A percentile compares a stretch with the other conserved stretches of the same genome.
Evolutionary conservation across 1,139 yeast genomes (phyloP).

Genomic region (Saccharomyces hybrid): DNA sequence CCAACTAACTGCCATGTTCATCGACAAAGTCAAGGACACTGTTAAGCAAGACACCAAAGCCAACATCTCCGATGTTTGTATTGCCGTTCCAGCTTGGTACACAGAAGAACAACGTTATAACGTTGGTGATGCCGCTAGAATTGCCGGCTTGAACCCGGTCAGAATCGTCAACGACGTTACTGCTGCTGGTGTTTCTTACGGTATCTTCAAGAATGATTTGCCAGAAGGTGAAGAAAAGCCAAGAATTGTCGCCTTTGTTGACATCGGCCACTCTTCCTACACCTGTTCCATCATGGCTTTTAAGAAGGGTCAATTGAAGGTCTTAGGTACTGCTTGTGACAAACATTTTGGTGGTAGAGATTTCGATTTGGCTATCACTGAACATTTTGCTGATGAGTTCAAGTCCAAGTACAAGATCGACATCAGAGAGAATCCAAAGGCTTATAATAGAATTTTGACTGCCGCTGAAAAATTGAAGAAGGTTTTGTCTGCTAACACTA

Average conservation of each 20-base stretch:
- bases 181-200: conserved; percentile 98
- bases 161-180: conserved; percentile 95
- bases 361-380: conserved; percentile 84
- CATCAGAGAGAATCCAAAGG: conserved; percentile 82
- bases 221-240: conserved; percentile 71
- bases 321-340: conserved; percentile 84
- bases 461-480: conserved; percentile 92
- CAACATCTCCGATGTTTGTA: conserved; percentile 74
- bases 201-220: conserved; percentile 91
- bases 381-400: conserved; percentile 90
- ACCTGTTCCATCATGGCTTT: conserved; percentile 85
- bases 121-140: conserved; percentile 85
- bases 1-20: conserved; percentile 90
- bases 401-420: conserved; percentile 86
- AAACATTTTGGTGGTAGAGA: conserved; percentile 97
- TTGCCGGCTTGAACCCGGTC: conserved; percentile 96
- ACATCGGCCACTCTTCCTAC: conserved; percentile 93
- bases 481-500: conserved; percentile 88
- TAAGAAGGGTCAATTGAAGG: conserved; percentile 91
- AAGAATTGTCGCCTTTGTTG: conserved; percentile 84
- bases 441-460: conserved; percentile 81
- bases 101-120: conserved; percentile 95
- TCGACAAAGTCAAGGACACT: conserved; percentile 79
- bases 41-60: conserved; percentile 75
- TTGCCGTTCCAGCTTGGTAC: conserved; percentile 96